Base-by-base conservation (phyloP, 345 rosid species). In the Heritiera littoralis region DNA sequence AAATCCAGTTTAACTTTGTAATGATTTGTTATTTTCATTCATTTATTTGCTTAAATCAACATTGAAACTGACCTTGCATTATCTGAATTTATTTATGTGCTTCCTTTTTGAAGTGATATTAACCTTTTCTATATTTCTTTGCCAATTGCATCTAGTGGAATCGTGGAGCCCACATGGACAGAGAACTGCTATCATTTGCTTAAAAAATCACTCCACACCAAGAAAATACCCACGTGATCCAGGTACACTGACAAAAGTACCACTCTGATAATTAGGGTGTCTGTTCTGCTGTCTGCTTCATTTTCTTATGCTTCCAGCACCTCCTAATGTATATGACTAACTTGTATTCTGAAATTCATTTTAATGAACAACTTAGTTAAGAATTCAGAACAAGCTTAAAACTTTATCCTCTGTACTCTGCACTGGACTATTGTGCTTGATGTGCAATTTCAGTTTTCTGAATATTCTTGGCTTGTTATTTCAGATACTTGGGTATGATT, bases 111-210 rank as follows among this genome's bases (percentile, higher is more conserved):
- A 80, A 71, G 49, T 75, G 60, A 49, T 74, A 9, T 32, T 40
- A 52, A 64, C 43, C 61, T 56, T 67, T 40, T 69, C 66, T 20
- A 69, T 56, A 46, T 45, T 23, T 59, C 69, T n/a, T 80, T 45
- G 17, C 83, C 60, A 63, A 40, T 41, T 74, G 12, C 67, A 10
- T 90, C 79, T 87, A 95, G 99, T 93, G 80, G 90, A 92, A 84
- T 95, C 99, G 61, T 93, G 88, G 77, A 86, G 98, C 83, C 96
- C 94, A 73, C 86, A 82, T 45, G 98, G 98, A 76, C 94, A 85
- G 84, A 77, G 94, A 80, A 95, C 94, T 75, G 94, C 96, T n/a
- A 83, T 93, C 38, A 75, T 92, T 66, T 93, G 93, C 83, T 79
- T 88, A 71, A 93, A 95, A 90, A 84, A 83, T 82, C 86, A 52